These are phyloP conservation scores for Schwanniomyces sp. DNA, from an alignment of 805 yeast species.

Conservation along the genomic window DNA sequence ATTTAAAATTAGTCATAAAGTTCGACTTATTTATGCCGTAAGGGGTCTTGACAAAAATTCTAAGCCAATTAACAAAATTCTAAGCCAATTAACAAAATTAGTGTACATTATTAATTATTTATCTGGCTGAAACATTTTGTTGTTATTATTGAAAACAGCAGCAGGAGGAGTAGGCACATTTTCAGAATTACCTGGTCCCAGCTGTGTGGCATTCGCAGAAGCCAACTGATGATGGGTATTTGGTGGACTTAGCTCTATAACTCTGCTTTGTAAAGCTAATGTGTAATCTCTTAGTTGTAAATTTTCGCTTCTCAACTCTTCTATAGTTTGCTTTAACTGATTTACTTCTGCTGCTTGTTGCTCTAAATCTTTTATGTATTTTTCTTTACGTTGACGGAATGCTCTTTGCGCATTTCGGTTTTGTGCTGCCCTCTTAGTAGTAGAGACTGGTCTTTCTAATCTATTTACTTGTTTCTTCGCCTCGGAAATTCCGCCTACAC, in stretches of 20 bases:
- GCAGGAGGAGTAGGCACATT: constrained; percentile 15
- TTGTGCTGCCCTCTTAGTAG: constrained; percentile 86
- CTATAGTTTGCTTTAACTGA: constrained; percentile 62
- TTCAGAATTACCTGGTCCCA: constrained; percentile 6
- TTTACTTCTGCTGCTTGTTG: constrained; percentile 62
- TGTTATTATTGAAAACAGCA: constrained; percentile 9
- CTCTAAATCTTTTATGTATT: constrained; percentile 79
- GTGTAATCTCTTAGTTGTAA: constrained; percentile 71
- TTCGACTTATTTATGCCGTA: neutral
- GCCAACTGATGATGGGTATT: constrained; percentile 21
- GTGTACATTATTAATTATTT: constrained; percentile 1
- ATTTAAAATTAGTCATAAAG: neutral
- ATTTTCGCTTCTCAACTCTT: constrained; percentile 68
- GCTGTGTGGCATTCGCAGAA: constrained; percentile 2
- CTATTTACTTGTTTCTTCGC: neutral
- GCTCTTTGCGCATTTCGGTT: constrained; percentile 92
- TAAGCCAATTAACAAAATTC: neutral
- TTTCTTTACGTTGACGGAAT: constrained; percentile 81
- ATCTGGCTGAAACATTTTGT: constrained; percentile 8
- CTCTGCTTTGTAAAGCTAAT: constrained; percentile 63
- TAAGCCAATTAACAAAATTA: neutral
- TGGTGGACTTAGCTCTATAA: constrained; percentile 47
- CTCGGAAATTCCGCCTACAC: constrained; percentile 5
- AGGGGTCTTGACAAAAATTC: neutral
- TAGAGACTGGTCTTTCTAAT: constrained; percentile 34